phyloP scores from a whole-genome alignment of 2,329 filamentous ascomycete species.

The Beauveria rudraprayagi region DNA sequence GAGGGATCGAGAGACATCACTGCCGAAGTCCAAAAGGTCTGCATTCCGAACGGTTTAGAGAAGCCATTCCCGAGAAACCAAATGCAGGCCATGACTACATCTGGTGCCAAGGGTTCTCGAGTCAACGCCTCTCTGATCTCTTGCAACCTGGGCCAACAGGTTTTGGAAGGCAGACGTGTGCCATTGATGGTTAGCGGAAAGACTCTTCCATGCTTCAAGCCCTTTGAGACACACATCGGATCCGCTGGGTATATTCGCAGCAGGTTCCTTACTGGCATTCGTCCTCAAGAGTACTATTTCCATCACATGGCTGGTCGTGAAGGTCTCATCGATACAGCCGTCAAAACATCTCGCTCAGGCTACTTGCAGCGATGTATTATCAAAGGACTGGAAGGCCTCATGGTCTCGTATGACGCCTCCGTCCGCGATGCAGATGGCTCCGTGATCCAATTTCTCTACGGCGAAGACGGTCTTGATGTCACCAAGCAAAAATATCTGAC shows the following conservation, averaged over 20 bases:
- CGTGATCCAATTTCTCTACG: conserved; percentile 91
- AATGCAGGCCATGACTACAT: conserved; percentile 98
- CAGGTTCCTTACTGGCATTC: conserved; percentile 94
- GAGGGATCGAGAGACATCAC: conserved; percentile 62
- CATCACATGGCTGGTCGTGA: conserved; percentile 99
- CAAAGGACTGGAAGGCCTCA: conserved; percentile 95
- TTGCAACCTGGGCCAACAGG: conserved; percentile 93
- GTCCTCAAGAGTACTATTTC: conserved; percentile 97
- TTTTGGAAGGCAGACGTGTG: conserved; percentile 88
- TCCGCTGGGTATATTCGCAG: conserved; percentile 92
- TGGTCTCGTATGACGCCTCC: conserved; percentile 86
- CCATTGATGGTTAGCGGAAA: conserved; percentile 98
- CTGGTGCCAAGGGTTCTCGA: conserved; percentile 83
- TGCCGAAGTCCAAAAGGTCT: conserved; percentile 66
- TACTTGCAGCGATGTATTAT: conserved; percentile 96
- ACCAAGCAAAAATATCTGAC: conserved; percentile 87
- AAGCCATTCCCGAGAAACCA: conserved; percentile 95
- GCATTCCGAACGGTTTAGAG: conserved; percentile 72
- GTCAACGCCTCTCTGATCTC: conserved; percentile 98
- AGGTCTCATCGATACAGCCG: conserved; percentile 95
- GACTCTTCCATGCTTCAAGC: conserved; percentile 85
- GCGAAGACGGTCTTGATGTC: conserved; percentile 90
- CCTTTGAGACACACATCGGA: conserved; percentile 80
- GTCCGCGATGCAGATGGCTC: conserved; percentile 91
- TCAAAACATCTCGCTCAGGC: conserved; percentile 95